Evolutionary conservation across 371 early-diverging fungal genomes (phyloP), one percentile per base, ranked within the genome.

Genomic region (Rozella allomycis): DNA sequence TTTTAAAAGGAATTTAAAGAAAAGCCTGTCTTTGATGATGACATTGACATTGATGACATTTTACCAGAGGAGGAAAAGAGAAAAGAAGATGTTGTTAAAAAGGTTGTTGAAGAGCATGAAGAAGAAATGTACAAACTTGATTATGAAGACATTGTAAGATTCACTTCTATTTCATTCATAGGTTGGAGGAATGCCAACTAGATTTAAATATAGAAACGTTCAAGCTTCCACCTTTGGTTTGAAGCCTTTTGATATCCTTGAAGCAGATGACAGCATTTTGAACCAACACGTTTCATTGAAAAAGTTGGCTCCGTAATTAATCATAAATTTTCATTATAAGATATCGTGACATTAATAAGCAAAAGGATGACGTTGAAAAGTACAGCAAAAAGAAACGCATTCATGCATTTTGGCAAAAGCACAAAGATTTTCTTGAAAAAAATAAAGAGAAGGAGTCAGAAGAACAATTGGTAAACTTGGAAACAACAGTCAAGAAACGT

Each of bases 61-160:
- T 53, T 41, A 14, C 41, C 37, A 2, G 38, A 45, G 4, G 38
- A 48, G 5, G 34, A 38, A 3, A 35, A 30, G n/a, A 16, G 7
- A 12, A 3, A 14, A 25, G 59, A 52, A 3, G 41, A 44, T 3
- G 58, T 54, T 22, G 18, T 26, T 17, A 67, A 45, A 34, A 43
- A 57, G 43, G 43, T 48, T 4, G 42, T 68, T 20, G 53, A 62
- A 13, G 49, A 73, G 21, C 66, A 77, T 31, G 43, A 84, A 58
- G 85, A 86, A 25, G 81, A 93, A 35, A 75, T 75, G 49, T 80
- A 85, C 49, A 66, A 77, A 25, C 59, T 90, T n/a, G 76, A 81
- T 47, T 81, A 79, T 46, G 88, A 90, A 49, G 91, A 88, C 47
- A 70, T 84, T 41, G 67, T 84, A 46, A 31, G 44, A 29, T 19